These are phyloP conservation scores for Peronospora farinosa DNA, from an alignment of 352 stramenopile genomes.

Conservation along the genomic window DNA sequence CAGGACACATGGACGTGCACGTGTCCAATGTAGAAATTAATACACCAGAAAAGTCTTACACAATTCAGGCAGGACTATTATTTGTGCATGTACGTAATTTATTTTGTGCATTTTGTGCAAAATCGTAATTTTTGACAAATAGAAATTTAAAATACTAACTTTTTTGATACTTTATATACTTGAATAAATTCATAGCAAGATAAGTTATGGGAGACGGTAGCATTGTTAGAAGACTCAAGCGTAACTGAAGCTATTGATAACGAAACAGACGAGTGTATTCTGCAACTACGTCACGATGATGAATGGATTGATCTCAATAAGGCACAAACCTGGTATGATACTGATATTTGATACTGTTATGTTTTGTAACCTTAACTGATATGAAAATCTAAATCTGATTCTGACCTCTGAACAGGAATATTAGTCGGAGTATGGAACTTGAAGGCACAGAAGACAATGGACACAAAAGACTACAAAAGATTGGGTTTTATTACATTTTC, in stretches of 20 bases:
- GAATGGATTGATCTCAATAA: slow-evolving; percentile 60
- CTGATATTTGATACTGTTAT: not conserved
- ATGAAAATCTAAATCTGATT: no score
- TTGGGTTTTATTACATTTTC: slow-evolving; percentile 87
- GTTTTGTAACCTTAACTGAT: slow-evolving; percentile 5
- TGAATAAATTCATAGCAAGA: slow-evolving; percentile 30
- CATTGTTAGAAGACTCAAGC: slow-evolving; percentile 35
- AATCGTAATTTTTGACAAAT: not conserved
- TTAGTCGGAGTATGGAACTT: slow-evolving; percentile 35
- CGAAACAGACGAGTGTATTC: slow-evolving; percentile 32
- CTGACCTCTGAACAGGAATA: slow-evolving; percentile 17
- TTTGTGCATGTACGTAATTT: slow-evolving; percentile 48
- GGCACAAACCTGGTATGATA: slow-evolving; percentile 35
- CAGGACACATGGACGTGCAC: slow-evolving; percentile 63
- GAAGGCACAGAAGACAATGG: slow-evolving; percentile 9
- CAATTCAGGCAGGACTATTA: slow-evolving; percentile 41
- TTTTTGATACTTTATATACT: no score
- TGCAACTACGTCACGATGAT: slow-evolving; percentile 45
- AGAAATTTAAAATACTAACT: no score
- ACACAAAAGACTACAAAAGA: slow-evolving; percentile 21
- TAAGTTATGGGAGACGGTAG: slow-evolving; percentile 51
- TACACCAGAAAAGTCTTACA: not conserved
- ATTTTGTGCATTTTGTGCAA: not conserved
- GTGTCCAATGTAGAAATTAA: slow-evolving; percentile 46
- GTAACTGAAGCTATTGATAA: slow-evolving; percentile 18